Base-by-base conservation (phyloP, 2,329 filamentous ascomycete species). In the Pezicula carpinea region DNA sequence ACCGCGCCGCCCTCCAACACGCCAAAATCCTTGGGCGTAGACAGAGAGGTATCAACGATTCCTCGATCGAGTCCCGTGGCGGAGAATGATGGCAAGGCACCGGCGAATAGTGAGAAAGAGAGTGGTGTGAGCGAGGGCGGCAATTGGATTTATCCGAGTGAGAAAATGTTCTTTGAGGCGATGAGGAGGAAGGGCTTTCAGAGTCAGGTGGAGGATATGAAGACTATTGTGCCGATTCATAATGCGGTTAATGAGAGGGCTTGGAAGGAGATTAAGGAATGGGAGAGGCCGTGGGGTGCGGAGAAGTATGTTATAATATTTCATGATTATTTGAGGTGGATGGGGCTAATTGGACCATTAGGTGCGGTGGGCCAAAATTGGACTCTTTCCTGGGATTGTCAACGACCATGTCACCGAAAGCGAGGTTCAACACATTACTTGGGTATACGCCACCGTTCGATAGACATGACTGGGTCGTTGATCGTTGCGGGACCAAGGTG, bases 161-260 rank as follows among this genome's bases (percentile, higher is more conserved):
- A 97, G 66, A 86, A 88, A 63, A 95, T 96, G 83, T 99, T 99
- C 75, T 97, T 97, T 71, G 88, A 95, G 40, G 93, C 93, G 38
- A 92, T 99, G 82, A 82, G 86, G 73, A 85, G 92, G 64, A 99
- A 99, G 47, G 86, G 85, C 36, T 85, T 90, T 71, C 80, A 83
- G 51, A 83, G 79, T 23, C 72, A 75, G 13, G 80, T 79, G 0
- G 72, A 76, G 5, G 90, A 96, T 68, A 96, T 96, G 85, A 84
- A 80, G 60, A 87, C 87, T 29, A 91, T 97, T 29, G 91, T 97
- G 46, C 93, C 90, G 3, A 97, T 97, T 60, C 93, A 99, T 71
- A 99, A 99, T 65, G 93, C 93, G 38, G 93, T 99, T 53, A 99
- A 99, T 69, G 93, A 99, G 77, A 77, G 89, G 35, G 93, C 93